Base-by-base conservation (phyloP, 2,329 filamentous ascomycete species). In the Diplodia sapinea region DNA sequence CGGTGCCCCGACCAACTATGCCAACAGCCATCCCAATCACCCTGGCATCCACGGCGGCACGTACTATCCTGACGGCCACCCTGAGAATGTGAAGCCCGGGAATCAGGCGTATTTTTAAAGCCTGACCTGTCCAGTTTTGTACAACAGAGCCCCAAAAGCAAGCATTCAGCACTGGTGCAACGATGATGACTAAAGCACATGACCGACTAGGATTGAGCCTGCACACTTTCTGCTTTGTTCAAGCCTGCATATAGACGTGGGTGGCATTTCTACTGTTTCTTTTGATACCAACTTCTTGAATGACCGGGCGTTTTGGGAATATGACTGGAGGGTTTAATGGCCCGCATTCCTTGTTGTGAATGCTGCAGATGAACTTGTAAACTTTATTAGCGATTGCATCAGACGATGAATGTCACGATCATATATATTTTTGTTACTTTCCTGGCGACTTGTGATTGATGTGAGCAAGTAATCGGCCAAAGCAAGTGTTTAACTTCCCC, bases 61-160 rank as follows among this genome's bases (percentile, higher is more conserved):
- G 2, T 69, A 69, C 36, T 62, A 67, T 51, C 63, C 67, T 20
- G 67, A 69, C 56, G 67, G 67, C 31, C 63, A 62, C n/a, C 61
- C 59, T 13, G 56, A 68, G 40, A 23, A 43, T 9, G 13, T 7
- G 2, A 56, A 68, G 31, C 67, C 61, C 20, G 49, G 17, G 8
- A 38, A 17, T 43, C 36, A 26, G 59, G 59, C 29, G 31, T 29
- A 63, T 11, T 63, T 63, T 20, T 63, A 51, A 51, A 20, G 5
- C n/a, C 6, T n/a, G 36, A 4, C 7, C 36, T 38, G 17, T 20
- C 11, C 2, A 29, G 6, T 4, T 29, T n/a, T 56, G n/a, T 40
- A 56, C 55, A 59, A 29, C 40, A 11, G 8, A 47, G n/a, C 20
- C 12, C 15, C 20, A 4, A 47, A 29, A 17, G 33, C n/a, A 61